Percentiles rank a stretch among this genome's conserved stretches.
These are phyloP conservation scores for Lactifluus volemus DNA, from an alignment of 768 basidiomycete species.

Conservation along the genomic window DNA sequence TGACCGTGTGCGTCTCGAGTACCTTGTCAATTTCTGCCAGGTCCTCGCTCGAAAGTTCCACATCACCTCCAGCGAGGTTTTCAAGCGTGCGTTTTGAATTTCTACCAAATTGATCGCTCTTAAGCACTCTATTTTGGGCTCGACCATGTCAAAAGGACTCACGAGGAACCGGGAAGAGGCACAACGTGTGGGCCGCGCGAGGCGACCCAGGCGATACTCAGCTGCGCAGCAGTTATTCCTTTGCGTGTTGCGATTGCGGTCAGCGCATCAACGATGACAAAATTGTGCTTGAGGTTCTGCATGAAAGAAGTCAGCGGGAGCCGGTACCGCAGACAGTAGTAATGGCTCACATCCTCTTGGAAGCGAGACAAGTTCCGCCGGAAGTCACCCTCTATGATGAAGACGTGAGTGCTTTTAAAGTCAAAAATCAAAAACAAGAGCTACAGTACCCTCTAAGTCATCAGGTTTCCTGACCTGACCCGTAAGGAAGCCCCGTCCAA, in stretches of 20 bases:
- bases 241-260: conserved; percentile 34
- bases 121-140: neutral
- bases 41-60: conserved; percentile 30
- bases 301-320: neutral
- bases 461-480: conserved; percentile 36
- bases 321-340: neutral
- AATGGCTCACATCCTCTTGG: conserved; percentile 28
- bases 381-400: conserved; percentile 29
- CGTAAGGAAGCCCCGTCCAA: conserved; percentile 46
- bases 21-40: conserved; percentile 31
- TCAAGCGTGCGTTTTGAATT: conserved; percentile 35
- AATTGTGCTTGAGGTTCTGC: conserved; percentile 35
- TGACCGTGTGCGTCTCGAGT: conserved; percentile 29
- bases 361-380: conserved; percentile 29
- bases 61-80: conserved; percentile 33
- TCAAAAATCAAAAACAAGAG: no score
- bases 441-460: conserved; percentile 26
- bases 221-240: conserved; percentile 33
- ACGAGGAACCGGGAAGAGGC: conserved; percentile 41
- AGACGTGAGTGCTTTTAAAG: neutral
- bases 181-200: conserved; percentile 32
- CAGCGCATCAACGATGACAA: conserved; percentile 34
- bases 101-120: conserved; percentile 17
- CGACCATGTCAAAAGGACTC: conserved; percentile 3
- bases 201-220: conserved; percentile 33